Evolutionary conservation across 2,329 filamentous ascomycete genomes (phyloP), one percentile per base, ranked within the genome.

Genomic region (Sphaerulina populicola): DNA sequence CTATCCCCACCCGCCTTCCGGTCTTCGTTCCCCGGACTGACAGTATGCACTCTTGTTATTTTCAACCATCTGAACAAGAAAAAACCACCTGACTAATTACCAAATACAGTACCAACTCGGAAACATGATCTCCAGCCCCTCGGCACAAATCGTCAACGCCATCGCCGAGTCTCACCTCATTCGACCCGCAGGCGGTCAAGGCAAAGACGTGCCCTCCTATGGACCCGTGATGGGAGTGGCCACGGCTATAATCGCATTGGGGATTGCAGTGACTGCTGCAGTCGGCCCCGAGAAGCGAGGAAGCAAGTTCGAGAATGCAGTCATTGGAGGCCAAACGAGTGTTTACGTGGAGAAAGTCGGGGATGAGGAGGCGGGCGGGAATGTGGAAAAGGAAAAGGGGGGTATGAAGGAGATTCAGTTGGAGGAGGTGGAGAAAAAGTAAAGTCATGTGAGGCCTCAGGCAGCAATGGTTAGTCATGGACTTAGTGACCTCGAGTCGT

Each of bases 61-160:
- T 6, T 21, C 44, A 11, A 35, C 2, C 11, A 9, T 37, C 35
- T 33, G 21, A 6, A 47, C n/a, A 36, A 18, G 4, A 18, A 18
- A 18, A 18, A 18, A 18, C 2, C 12, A 3, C 37, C 6, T 4
- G 5, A 27, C 23, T 27, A 7, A 27, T 55, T 49, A 85, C 45
- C 82, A 81, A 0, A 8, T 21, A 33, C 30, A 49, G 46, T 88
- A 88, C 67, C 85, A 88, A 71, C 69, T 88, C 7, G 85, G 84
- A 6, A 88, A 87, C 72, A 82, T 87, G 75, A 81, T 85, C 47
- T 83, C 81, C 1, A 83, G 81, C 0, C 83, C 84, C 0, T 83
- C 80, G 0, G 81, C 85, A 0, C 85, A 89, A 66, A 89, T 90
- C 43, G 82, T 89, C 64, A 88, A 88, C 54, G 83, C 82, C 10